Conservation (phyloP, 2,329 filamentous ascomycete species). For the Lasiodiplodia theobromae region DNA sequence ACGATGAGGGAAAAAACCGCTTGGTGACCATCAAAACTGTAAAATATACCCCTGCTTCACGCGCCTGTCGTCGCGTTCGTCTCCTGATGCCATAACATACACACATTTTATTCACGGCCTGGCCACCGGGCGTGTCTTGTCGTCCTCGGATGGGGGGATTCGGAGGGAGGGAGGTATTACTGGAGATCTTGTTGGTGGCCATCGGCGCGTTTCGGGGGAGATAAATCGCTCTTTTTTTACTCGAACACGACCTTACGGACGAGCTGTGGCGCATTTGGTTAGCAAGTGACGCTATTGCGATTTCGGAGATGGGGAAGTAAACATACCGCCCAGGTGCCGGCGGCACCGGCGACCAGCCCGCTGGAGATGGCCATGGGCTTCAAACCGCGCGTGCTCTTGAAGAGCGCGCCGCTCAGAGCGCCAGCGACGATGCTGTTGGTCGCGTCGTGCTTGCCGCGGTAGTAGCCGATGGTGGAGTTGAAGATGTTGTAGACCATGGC, state of each 20-base stretch:
- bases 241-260: constrained; percentile 25
- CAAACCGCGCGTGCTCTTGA: constrained; percentile 92
- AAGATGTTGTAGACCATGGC: constrained; percentile 92
- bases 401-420: constrained; percentile 87
- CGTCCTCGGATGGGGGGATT: constrained; percentile 13
- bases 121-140: constrained; percentile 12
- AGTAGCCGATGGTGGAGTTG: constrained; percentile 50
- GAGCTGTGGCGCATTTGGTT: constrained; percentile 19
- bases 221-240: not conserved
- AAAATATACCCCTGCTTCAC: not conserved
- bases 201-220: not conserved
- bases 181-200: constrained; percentile 1
- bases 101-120: constrained; percentile 8
- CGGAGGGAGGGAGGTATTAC: constrained; percentile 13
- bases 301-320: not conserved
- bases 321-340: constrained; percentile 88
- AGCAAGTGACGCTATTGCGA: constrained; percentile 7
- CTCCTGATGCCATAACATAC: constrained; percentile 16
- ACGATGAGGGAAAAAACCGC: constrained; percentile 4
- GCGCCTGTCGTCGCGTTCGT: not conserved
- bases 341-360: constrained; percentile 84
- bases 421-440: constrained; percentile 89
- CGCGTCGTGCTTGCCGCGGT: constrained; percentile 66
- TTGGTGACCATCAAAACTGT: constrained; percentile 3
- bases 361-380: constrained; percentile 95